Evolutionary conservation across 371 early-diverging fungal genomes (phyloP).

Genomic region (Mucor mucedo): DNA sequence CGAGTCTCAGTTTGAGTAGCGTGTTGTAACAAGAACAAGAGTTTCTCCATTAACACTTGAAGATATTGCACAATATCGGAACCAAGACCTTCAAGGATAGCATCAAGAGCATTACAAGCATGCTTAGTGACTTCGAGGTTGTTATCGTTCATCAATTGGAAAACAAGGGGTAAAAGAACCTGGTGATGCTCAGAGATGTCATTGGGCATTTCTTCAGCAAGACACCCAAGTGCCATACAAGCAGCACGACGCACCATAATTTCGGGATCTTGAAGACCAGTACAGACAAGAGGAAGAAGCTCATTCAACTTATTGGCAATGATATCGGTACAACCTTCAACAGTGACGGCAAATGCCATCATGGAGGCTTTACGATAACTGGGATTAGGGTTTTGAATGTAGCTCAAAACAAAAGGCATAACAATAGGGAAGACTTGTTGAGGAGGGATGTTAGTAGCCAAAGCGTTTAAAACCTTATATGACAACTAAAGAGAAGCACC

Average conservation of each 20-base stretch:
- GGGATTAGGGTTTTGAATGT: constrained; percentile 75
- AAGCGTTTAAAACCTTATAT: constrained; percentile 70
- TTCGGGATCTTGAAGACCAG: constrained; percentile 80
- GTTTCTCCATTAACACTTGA: constrained; percentile 77
- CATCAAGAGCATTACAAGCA: constrained; percentile 83
- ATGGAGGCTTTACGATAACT: constrained; percentile 81
- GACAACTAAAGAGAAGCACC: constrained; percentile 41
- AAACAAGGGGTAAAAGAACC: constrained; percentile 77
- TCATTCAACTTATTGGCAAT: constrained; percentile 74
- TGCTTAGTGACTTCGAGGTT: constrained; percentile 72
- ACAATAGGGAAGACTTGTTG: constrained; percentile 85
- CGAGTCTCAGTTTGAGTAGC: constrained; percentile 63
- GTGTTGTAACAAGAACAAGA: constrained; percentile 71
- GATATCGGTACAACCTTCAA: constrained; percentile 87
- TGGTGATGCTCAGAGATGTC: constrained; percentile 81
- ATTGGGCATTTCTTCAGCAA: constrained; percentile 79
- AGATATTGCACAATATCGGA: constrained; percentile 77
- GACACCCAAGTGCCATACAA: constrained; percentile 81
- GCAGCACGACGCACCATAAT: constrained; percentile 80
- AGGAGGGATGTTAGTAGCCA: constrained; percentile 83
- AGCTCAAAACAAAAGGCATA: constrained; percentile 69
- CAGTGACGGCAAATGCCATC: constrained; percentile 80
- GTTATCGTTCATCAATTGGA: constrained; percentile 76
- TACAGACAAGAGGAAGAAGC: constrained; percentile 70
- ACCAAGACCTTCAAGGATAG: constrained; percentile 79